Evolutionary conservation across 1,284 basidiomycete genomes (phyloP).

Genomic region (Trichosporon sp.): DNA sequence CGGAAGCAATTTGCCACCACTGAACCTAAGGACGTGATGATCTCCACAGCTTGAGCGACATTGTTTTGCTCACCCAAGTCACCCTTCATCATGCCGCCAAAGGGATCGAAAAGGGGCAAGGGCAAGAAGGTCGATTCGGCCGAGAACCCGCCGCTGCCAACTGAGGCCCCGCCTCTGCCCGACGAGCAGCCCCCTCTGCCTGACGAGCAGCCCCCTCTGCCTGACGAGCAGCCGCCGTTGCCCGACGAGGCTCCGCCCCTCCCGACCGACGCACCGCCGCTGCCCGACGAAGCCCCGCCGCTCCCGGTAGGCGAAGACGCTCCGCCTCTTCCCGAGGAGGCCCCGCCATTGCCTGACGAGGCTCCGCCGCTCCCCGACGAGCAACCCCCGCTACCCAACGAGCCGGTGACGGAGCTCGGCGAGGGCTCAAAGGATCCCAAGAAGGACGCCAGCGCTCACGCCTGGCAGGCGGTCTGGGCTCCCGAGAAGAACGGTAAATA

Average conservation of each 20-base stretch:
- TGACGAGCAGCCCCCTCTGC: constrained; percentile 1
- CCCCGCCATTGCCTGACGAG: constrained; percentile 16
- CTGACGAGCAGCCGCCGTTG: constrained; percentile 1
- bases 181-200: constrained; percentile 8
- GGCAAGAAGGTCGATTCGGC: neutral
- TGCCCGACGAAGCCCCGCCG: neutral
- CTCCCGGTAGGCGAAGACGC: neutral
- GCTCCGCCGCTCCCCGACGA: constrained; percentile 20
- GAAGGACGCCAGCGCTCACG: constrained; percentile 26
- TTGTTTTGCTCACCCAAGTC: neutral
- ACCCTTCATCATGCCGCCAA: neutral
- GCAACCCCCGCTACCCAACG: neutral
- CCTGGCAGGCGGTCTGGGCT: constrained; percentile 84
- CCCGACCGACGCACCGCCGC: neutral
- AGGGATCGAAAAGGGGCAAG: constrained; percentile 12
- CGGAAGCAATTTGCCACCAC: neutral
- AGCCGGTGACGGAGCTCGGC: neutral
- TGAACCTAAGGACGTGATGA: neutral
- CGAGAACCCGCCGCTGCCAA: neutral
- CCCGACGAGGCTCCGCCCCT: neutral
- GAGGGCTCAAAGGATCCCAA: constrained; percentile 7
- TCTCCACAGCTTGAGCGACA: neutral
- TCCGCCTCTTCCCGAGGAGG: neutral
- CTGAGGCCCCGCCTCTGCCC: neutral
- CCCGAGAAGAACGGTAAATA: constrained; percentile 66